phyloP scores from a whole-genome alignment of 352 stramenopile species.

The Phytophthora palmivora region DNA sequence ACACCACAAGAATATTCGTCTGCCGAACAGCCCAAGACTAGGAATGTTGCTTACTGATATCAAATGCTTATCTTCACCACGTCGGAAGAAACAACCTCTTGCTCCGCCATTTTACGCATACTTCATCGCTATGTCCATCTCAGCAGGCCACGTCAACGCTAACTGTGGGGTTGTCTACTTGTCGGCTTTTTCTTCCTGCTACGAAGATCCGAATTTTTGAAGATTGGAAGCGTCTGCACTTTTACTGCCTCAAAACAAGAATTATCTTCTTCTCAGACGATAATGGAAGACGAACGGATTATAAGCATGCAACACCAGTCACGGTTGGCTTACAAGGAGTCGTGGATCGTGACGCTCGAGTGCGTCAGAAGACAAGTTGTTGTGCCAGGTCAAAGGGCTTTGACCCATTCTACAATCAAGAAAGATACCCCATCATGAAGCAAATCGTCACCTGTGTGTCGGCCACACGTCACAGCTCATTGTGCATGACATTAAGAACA shows the following conservation, averaged over 20 bases:
- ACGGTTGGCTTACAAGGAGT: constrained; percentile 10
- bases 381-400: constrained; percentile 20
- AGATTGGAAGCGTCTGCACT: neutral
- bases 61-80: constrained; percentile 4
- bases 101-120: constrained; percentile 14
- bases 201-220: constrained; percentile 25
- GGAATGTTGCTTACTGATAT: constrained; percentile 8
- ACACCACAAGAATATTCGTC: neutral
- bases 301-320: constrained; percentile 8
- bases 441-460: no score
- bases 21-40: constrained; percentile 1
- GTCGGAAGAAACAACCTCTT: constrained; percentile 15
- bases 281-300: neutral
- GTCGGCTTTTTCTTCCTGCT: constrained; percentile 21
- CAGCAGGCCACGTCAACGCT: constrained; percentile 6
- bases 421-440: no score
- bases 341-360: constrained; percentile 7
- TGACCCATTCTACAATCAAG: neutral
- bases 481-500: no score
- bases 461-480: no score
- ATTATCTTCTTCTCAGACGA: constrained; percentile 19
- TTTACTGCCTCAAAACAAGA: constrained; percentile 14
- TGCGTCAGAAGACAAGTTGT: neutral
- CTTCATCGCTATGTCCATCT: constrained; percentile 5
- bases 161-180: constrained; percentile 12